Evolutionary conservation across 2,329 filamentous ascomycete species (phyloP).

Genomic region (Aspergillus ochraceoroseus): DNA sequence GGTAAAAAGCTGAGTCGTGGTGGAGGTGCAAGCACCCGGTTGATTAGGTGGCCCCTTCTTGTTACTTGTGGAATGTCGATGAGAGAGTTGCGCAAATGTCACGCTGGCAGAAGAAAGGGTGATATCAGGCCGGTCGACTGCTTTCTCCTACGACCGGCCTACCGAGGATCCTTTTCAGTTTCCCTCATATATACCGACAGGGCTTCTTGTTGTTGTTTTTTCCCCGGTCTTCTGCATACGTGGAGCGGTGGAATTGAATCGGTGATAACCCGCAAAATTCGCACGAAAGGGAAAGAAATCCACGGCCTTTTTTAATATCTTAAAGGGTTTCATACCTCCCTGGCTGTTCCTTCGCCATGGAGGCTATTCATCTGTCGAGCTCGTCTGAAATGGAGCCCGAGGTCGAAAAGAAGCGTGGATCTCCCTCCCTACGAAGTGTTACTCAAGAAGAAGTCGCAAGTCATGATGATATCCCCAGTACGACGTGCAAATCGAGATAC

Average conservation of each 20-base stretch:
- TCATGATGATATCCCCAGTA: slow-evolving; percentile 13
- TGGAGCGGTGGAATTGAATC: background rate
- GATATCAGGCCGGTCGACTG: slow-evolving; percentile 18
- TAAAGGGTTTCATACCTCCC: background rate
- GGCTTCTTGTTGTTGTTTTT: no score
- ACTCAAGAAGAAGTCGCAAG: slow-evolving; percentile 23
- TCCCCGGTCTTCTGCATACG: background rate
- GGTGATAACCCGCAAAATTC: slow-evolving; percentile 5
- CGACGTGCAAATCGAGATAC: slow-evolving; percentile 15
- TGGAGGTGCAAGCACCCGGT: slow-evolving; percentile 4
- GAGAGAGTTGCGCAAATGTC: slow-evolving; percentile 16
- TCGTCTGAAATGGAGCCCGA: slow-evolving; percentile 18
- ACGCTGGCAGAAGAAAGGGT: slow-evolving; percentile 14
- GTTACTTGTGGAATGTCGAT: slow-evolving; percentile 19
- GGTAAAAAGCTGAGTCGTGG: background rate
- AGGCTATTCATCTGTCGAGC: background rate
- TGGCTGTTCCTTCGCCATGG: background rate
- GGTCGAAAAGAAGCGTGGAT: slow-evolving; percentile 26
- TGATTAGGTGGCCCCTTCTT: slow-evolving; percentile 1
- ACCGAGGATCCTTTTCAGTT: slow-evolving; percentile 9
- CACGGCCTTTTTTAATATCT: background rate
- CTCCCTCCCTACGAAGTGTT: slow-evolving; percentile 24
- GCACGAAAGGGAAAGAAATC: background rate
- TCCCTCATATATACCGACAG: slow-evolving; percentile 14
- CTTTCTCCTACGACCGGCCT: background rate